phyloP scores from a whole-genome alignment of 176 grass and related monocot species.

The Juncus inflexus region DNA sequence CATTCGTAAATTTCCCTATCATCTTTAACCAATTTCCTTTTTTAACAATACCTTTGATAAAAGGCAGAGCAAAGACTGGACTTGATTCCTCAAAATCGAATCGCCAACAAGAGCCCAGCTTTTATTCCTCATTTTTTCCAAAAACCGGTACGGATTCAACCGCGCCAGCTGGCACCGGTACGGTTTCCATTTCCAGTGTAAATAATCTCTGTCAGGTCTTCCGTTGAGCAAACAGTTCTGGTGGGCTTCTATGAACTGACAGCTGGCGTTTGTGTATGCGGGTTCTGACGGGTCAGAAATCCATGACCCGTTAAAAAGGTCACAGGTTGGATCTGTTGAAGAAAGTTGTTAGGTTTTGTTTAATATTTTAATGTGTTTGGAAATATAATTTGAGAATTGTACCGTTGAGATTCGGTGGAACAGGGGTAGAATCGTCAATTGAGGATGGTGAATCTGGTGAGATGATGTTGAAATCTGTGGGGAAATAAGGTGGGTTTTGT shows the following conservation, averaged over 20 bases:
- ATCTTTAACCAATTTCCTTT: too few relatives aligned
- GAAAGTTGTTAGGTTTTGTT: neutral
- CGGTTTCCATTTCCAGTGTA: constrained; percentile 74
- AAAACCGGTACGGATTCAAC: constrained; percentile 56
- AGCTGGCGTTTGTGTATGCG: constrained; percentile 74
- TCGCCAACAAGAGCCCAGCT: constrained; percentile 72
- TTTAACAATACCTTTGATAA: constrained; percentile 47
- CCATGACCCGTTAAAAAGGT: constrained; percentile 68
- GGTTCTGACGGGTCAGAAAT: constrained; percentile 51
- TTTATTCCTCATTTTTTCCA: constrained; percentile 61
- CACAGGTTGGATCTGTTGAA: constrained; percentile 18
- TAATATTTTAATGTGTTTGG: too few relatives aligned
- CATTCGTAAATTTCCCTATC: too few relatives aligned
- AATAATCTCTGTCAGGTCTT: constrained; percentile 53
- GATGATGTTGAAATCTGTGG: neutral
- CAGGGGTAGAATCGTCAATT: too few relatives aligned
- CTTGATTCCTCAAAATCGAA: constrained; percentile 86
- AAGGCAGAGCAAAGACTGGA: constrained; percentile 82
- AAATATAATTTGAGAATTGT: neutral
- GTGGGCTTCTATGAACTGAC: constrained; percentile 64
- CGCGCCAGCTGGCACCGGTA: constrained; percentile 51
- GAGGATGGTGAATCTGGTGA: neutral
- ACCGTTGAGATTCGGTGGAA: neutral
- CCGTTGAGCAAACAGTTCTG: constrained; percentile 82
- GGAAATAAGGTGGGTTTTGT: too few relatives aligned